Base-by-base conservation (phyloP, 2,329 filamentous ascomycete genomes). In the Fusarium goolgardi region DNA sequence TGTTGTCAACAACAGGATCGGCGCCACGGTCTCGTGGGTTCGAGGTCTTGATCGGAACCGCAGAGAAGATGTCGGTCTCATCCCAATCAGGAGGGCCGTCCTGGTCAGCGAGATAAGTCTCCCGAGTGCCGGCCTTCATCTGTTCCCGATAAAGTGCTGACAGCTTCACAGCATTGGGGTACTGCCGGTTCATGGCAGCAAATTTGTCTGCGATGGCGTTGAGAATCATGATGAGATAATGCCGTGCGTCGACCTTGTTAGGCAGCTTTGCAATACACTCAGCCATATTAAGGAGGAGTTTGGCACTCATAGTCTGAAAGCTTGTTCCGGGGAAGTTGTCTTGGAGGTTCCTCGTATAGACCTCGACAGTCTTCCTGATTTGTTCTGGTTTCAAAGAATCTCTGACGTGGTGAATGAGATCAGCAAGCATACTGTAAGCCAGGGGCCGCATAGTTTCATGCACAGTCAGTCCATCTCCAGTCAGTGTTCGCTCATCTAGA, bases 221-320 rank as follows among this genome's bases (percentile, higher is more conserved):
- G 58, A 99, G 82, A 44, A 99, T 98, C 89, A 97, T 96, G 75
- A 99, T 93, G 64, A 99, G 82, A 77, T 97, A 97, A 77, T 98
- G 94, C 8, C 96, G 90, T 25, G 96, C 96, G 77, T 99, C 95
- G 43, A 91, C 89, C 81, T 98, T 99, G 76, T 97, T 93, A 21
- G 91, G 91, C 72, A 99, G 86, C 78, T 95, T 97, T 2, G 94
- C 93, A 75, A 99, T 99, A 77, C 93, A 97, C 75, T 99, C 96
- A 0, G 95, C 96, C 93, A 99, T 96, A 77, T 99, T 99, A 15
- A 99, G 84, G 1, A 99, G 83, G 4, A 99, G 84, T 78, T 98
- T 99, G 0, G 96, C 96, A 73, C 96, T 98, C 96, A 99, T 99
- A 0, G 96, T 99, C 79, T 99, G 96, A 76, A 99, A 99, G 78